These are phyloP conservation scores for Scutellaria barbata DNA, from an alignment of 257 asterid genomes.

Conservation along the genomic window DNA sequence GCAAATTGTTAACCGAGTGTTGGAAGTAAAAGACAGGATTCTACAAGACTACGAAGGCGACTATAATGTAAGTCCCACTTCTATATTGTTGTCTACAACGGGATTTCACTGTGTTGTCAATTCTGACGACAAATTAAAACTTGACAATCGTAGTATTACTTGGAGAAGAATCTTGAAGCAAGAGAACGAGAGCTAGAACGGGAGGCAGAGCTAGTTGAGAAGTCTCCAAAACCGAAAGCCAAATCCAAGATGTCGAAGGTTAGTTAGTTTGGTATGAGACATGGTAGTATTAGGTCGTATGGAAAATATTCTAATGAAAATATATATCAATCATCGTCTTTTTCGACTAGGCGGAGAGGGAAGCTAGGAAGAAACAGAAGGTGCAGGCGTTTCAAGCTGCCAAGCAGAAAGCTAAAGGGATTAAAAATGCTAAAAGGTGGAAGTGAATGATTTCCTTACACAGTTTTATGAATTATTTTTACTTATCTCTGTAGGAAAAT, in stretches of 20 bases:
- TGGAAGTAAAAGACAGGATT: constrained; percentile 87
- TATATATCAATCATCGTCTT: not conserved
- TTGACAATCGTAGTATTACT: constrained; percentile 63
- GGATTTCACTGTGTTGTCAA: not conserved
- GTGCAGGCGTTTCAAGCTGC: constrained; percentile 95
- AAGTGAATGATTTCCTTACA: not conserved
- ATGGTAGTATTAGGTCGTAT: not conserved
- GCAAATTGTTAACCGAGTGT: constrained; percentile 92
- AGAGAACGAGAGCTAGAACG: constrained; percentile 91
- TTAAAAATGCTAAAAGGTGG: constrained; percentile 33
- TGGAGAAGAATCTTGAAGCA: constrained; percentile 98
- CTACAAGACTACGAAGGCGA: constrained; percentile 94
- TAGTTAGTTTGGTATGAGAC: not conserved
- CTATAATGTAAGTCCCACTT: constrained; percentile 67
- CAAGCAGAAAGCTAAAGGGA: constrained; percentile 30
- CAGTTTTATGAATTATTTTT: no score
- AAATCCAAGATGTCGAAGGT: constrained; percentile 99
- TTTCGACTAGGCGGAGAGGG: constrained; percentile 78
- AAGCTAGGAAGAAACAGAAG: constrained; percentile 94
- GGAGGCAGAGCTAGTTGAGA: constrained; percentile 92
- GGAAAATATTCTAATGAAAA: not conserved
- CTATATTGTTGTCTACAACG: not conserved
- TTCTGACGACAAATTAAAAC: not conserved
- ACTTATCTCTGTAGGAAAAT: no score
- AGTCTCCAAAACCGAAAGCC: constrained; percentile 92